These are phyloP conservation scores for Thalassiosira oceanica DNA, from an alignment of 352 stramenopile genomes.

Conservation along the genomic window DNA sequence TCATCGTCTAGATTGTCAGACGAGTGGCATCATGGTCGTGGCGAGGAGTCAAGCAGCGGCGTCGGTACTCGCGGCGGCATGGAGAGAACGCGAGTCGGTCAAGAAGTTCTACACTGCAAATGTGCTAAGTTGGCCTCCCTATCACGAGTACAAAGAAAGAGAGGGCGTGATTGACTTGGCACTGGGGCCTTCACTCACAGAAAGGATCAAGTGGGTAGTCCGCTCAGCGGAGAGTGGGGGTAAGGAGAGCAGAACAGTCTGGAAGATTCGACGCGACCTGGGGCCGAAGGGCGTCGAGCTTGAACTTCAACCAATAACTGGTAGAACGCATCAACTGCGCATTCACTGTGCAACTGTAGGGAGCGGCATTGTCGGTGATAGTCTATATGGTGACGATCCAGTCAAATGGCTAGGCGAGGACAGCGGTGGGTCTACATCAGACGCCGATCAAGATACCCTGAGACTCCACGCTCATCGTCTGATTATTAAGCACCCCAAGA, in stretches of 20 bases:
- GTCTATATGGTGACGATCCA: slow-evolving; percentile 84
- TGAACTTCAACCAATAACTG: slow-evolving; percentile 42
- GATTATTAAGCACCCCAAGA: slow-evolving; percentile 45
- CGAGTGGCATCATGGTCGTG: slow-evolving; percentile 72
- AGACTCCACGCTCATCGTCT: slow-evolving; percentile 55
- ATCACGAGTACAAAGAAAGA: slow-evolving; percentile 24
- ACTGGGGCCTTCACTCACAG: slow-evolving; percentile 35
- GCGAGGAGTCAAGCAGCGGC: slow-evolving; percentile 49
- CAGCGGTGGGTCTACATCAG: too few species aligned
- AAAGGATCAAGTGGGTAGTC: slow-evolving; percentile 69
- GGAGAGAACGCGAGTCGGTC: slow-evolving; percentile 54
- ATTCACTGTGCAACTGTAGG: slow-evolving; percentile 89
- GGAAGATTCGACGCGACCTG: slow-evolving; percentile 37
- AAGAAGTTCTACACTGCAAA: slow-evolving; percentile 68
- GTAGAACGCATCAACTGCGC: slow-evolving; percentile 90
- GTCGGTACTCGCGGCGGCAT: slow-evolving; percentile 46
- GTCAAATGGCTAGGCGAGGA: too few species aligned
- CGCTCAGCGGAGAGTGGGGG: slow-evolving; percentile 19
- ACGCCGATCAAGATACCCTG: too few species aligned
- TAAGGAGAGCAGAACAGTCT: slow-evolving; percentile 51
- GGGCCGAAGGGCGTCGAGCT: too few species aligned
- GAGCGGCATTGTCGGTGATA: slow-evolving; percentile 90
- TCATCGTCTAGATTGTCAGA: slow-evolving; percentile 75
- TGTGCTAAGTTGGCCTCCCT: slow-evolving; percentile 52
- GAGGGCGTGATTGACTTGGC: slow-evolving; percentile 56